phyloP scores from a whole-genome alignment of 331 rosid genomes.

The Malus hybrid region DNA sequence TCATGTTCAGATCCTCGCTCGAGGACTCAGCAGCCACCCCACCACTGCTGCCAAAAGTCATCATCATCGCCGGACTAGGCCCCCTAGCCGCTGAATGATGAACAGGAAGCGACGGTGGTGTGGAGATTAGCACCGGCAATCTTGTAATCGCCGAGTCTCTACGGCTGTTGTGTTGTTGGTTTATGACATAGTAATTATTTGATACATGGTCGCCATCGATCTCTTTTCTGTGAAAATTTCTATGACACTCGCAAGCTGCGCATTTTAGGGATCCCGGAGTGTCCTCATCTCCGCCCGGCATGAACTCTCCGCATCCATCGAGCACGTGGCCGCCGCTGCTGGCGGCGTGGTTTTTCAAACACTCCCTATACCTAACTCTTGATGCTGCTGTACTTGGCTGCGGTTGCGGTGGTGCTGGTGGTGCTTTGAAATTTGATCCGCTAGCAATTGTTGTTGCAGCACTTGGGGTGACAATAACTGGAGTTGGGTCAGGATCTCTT shows the following conservation, averaged over 20 bases:
- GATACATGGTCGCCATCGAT: conserved; percentile 26
- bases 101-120: conserved; percentile 17
- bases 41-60: conserved; percentile 64
- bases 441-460: conserved; percentile 8
- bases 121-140: background rate
- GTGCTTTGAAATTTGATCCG: conserved; percentile 23
- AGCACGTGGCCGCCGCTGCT: conserved; percentile 69
- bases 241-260: conserved; percentile 93
- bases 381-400: background rate
- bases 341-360: conserved; percentile 90
- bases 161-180: conserved; percentile 12
- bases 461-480: conserved; percentile 11
- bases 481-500: conserved; percentile 41
- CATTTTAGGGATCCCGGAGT: conserved; percentile 54
- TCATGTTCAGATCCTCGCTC: conserved; percentile 64
- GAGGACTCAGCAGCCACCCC: conserved; percentile 68
- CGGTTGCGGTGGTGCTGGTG: background rate
- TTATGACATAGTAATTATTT: conserved; percentile 7
- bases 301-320: conserved; percentile 97
- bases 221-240: conserved; percentile 80
- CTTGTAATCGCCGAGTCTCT: background rate
- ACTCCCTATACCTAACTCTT: conserved; percentile 58
- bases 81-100: conserved; percentile 19
- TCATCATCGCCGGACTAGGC: conserved; percentile 54
- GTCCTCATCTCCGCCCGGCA: conserved; percentile 74